Percentiles rank a stretch among this genome's conserved stretches.
These are phyloP conservation scores for Metschnikowia reukaufii DNA, from an alignment of 805 yeast species.

Conservation along the genomic window DNA sequence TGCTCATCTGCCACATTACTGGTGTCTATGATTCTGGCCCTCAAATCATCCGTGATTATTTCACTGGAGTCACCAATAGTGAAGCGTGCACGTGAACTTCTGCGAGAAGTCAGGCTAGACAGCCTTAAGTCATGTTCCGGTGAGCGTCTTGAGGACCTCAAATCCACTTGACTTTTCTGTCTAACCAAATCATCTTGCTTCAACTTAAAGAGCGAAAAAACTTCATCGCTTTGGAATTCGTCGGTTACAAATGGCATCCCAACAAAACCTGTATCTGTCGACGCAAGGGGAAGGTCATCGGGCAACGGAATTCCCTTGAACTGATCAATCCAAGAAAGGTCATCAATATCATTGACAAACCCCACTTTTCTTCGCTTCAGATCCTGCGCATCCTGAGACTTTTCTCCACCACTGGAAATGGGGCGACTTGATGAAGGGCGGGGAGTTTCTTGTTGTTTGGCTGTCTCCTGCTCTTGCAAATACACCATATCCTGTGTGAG, in stretches of 20 bases:
- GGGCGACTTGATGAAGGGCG: neutral
- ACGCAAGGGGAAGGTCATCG: constrained; percentile 50
- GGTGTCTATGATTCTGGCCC: constrained; percentile 51
- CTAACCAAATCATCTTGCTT: constrained; percentile 67
- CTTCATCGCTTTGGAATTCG: constrained; percentile 39
- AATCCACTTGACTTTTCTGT: constrained; percentile 27
- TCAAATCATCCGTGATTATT: constrained; percentile 50
- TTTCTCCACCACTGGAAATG: neutral
- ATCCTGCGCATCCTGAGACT: constrained; percentile 1
- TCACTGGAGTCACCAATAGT: constrained; percentile 22
- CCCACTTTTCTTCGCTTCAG: constrained; percentile 12
- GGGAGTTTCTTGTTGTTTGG: neutral
- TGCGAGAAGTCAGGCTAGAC: constrained; percentile 1
- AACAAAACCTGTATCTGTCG: constrained; percentile 59
- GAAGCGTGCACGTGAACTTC: constrained; percentile 17
- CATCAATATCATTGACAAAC: constrained; percentile 19
- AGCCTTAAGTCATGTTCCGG: constrained; percentile 3
- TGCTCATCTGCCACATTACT: constrained; percentile 57
- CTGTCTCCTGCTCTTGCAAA: constrained; percentile 8
- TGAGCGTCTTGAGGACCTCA: neutral
- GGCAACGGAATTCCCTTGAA: constrained; percentile 68
- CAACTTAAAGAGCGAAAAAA: constrained; percentile 60
- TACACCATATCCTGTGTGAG: constrained; percentile 13
- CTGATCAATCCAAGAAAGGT: constrained; percentile 67
- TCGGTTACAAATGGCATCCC: constrained; percentile 21